Conservation (phyloP, 768 basidiomycete genomes). For the Auriscalpium vulgare region DNA sequence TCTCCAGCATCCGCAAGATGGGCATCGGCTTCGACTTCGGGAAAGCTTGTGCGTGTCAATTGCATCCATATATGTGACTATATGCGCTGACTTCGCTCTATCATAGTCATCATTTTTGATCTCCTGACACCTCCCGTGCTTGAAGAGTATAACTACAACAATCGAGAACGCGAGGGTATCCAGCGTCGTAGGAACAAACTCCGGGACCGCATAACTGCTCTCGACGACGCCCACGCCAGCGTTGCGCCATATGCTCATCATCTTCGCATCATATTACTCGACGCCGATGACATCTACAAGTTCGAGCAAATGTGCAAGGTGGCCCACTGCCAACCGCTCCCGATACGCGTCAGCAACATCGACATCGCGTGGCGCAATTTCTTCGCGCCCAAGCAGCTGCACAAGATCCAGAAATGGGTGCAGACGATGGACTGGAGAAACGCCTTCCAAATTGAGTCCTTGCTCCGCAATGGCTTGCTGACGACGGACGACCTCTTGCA, state of each 20-base stretch:
- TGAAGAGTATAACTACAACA: conserved; percentile 51
- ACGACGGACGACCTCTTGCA: conserved; percentile 48
- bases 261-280: conserved; percentile 52
- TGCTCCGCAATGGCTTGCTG: conserved; percentile 55
- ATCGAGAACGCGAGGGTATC: conserved; percentile 33
- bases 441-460: conserved; percentile 70
- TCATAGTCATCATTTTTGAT: conserved; percentile 10
- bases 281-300: conserved; percentile 38
- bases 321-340: conserved; percentile 33
- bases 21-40: conserved; percentile 7
- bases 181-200: conserved; percentile 34
- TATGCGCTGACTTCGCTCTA: neutral
- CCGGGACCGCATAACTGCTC: conserved; percentile 47
- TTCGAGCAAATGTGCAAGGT: conserved; percentile 48
- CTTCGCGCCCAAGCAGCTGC: conserved; percentile 41
- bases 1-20: conserved; percentile 9
- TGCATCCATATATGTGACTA: neutral
- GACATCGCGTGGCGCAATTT: conserved; percentile 43
- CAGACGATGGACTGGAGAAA: conserved; percentile 50
- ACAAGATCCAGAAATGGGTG: conserved; percentile 37
- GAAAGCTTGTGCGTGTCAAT: conserved; percentile 1
- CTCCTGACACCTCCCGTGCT: conserved; percentile 45
- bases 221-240: conserved; percentile 49
- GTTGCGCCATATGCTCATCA: conserved; percentile 70
- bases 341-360: conserved; percentile 26